Percentiles rank a stretch among this genome's conserved stretches.
Evolutionary conservation across 2,329 filamentous ascomycete genomes (phyloP).

Genomic region (Lasiodiplodia citricola): DNA sequence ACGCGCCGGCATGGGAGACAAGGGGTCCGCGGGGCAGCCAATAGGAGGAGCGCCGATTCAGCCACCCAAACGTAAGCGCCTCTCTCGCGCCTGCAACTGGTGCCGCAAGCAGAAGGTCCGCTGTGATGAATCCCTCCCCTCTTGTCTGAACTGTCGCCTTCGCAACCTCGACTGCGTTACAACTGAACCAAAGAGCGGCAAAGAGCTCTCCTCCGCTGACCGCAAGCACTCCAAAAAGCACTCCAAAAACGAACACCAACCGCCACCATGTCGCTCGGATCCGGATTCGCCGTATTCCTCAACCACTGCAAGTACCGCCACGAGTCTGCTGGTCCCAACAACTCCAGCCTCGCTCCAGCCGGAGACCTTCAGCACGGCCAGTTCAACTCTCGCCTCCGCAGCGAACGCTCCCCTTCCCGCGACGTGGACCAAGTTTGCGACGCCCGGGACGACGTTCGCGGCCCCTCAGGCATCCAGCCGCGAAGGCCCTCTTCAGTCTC

Average conservation of each 20-base stretch:
- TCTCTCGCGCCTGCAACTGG: slow-evolving; percentile 29
- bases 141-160: slow-evolving; percentile 24
- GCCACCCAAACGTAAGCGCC: slow-evolving; percentile 25
- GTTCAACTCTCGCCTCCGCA: neutral
- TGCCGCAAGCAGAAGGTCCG: slow-evolving; percentile 29
- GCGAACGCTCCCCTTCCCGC: neutral
- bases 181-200: slow-evolving; percentile 21
- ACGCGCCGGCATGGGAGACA: slow-evolving; percentile 5
- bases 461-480: slow-evolving; percentile 5
- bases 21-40: slow-evolving; percentile 2
- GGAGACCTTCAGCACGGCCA: neutral
- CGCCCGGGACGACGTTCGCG: slow-evolving; percentile 5
- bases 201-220: slow-evolving; percentile 1
- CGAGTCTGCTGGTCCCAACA: slow-evolving; percentile 8
- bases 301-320: slow-evolving; percentile 23
- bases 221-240: slow-evolving; percentile 7
- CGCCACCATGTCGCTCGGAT: slow-evolving; percentile 14
- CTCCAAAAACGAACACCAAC: neutral
- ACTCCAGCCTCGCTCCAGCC: neutral
- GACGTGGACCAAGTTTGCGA: neutral
- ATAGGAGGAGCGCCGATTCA: neutral
- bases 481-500: slow-evolving; percentile 13
- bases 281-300: slow-evolving; percentile 23
- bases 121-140: slow-evolving; percentile 29
- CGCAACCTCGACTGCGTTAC: slow-evolving; percentile 27